Evolutionary conservation across 352 stramenopile genomes (phyloP), one percentile per base, ranked within the genome.

Genomic region (Globisporangium emineosum): DNA sequence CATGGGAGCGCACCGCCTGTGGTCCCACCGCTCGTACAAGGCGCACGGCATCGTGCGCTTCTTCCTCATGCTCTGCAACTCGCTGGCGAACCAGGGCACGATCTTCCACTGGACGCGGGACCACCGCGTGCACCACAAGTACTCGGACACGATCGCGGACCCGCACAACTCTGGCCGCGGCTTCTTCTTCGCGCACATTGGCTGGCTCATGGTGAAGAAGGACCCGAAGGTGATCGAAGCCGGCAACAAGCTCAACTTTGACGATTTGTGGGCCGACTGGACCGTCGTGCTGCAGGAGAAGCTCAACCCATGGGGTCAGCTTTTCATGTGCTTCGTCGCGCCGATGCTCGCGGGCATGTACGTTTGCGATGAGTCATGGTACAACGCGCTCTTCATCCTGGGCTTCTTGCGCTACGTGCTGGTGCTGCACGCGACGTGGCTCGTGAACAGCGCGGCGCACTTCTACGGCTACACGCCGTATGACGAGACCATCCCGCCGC

Each of bases 171-270:
- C 97, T 9, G 96, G 80, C 29, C 86, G 96, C n/a, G 97, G 97
- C 49, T 99, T 99, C 72, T 99, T 99, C 85, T 99, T 98, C 72
- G 90, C 97, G 10, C 97, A 99, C 83, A 98, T 99, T 85, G 97
- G 97, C 57, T 99, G 97, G 97, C 75, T 99, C 13, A 89, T 99
- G 35, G 82, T 99, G 27, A 99, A 99, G 83, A 99, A 99, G 76
- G 90, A 99, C 76, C 79, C 82, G 2, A 86, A 87, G 40, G 93
- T 99, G 58, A 73, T 97, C 29, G 89, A 95, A 29, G 87, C 87
- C 40, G 86, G 88, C 47, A 87, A 81, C 17, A 97, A 98, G 70
- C 88, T 99, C 68, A 97, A 99, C 76, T 99, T 97, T 72, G 90
- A 93, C 55, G 97, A 99, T 67, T 75, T 99, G n/a, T 86, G 95